phyloP scores from a whole-genome alignment of 2,329 filamentous ascomycete species.

The Massarina eburnea region DNA sequence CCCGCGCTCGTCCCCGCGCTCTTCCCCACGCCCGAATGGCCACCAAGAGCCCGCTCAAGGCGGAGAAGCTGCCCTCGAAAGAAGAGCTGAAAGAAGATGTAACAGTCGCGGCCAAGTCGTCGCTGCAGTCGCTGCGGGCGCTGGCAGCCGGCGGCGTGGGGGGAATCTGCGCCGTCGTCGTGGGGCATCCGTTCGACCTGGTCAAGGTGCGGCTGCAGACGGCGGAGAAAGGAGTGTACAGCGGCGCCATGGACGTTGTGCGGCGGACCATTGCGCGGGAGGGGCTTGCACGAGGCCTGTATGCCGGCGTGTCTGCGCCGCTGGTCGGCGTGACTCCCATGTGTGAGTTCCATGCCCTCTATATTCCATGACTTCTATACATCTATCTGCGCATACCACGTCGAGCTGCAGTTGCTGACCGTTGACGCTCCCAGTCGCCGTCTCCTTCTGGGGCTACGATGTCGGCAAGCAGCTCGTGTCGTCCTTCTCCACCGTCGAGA shows the following conservation, averaged over 20 bases:
- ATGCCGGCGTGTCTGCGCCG: conserved; percentile 95
- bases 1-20: too few species aligned
- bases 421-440: conserved; percentile 63
- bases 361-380: too few species aligned
- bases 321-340: conserved; percentile 96
- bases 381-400: too few species aligned
- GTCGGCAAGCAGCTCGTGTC: conserved; percentile 88
- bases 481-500: conserved; percentile 64
- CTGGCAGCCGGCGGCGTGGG: conserved; percentile 89
- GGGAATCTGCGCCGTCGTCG: conserved; percentile 88
- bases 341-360: conserved; percentile 66
- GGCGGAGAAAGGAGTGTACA: conserved; percentile 90
- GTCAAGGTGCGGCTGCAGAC: conserved; percentile 98
- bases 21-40: too few species aligned
- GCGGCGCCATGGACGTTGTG: conserved; percentile 86
- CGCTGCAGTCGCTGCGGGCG: conserved; percentile 71
- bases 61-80: conserved; percentile 35
- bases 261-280: conserved; percentile 84
- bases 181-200: conserved; percentile 93
- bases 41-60: too few species aligned
- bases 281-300: conserved; percentile 76
- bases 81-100: conserved; percentile 57
- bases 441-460: conserved; percentile 84
- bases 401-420: conserved; percentile 12
- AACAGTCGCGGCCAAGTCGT: conserved; percentile 53